Conservation (phyloP, 2,329 filamentous ascomycete genomes). For the Penicillium sp. region DNA sequence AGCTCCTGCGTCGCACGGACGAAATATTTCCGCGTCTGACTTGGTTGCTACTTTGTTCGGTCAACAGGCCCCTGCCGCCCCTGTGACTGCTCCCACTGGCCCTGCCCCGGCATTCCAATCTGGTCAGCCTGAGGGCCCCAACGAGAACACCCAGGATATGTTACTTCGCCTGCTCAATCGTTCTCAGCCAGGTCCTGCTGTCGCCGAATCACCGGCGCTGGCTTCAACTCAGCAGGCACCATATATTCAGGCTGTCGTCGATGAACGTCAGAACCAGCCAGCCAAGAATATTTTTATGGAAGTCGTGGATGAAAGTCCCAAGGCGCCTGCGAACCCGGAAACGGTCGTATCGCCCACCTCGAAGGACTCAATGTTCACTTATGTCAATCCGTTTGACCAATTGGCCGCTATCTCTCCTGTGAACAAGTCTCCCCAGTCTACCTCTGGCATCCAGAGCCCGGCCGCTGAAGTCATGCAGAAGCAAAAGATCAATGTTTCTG, state of each 20-base stretch:
- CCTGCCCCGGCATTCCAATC: conserved; percentile 23
- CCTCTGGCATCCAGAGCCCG: conserved; percentile 44
- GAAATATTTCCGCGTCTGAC: conserved; percentile 56
- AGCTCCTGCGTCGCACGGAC: conserved; percentile 31
- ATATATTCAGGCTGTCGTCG: conserved; percentile 24
- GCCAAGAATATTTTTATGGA: conserved; percentile 13
- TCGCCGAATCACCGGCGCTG: conserved; percentile 40
- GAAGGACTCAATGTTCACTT: conserved; percentile 60
- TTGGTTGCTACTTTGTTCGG: conserved; percentile 57
- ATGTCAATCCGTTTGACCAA: conserved; percentile 71
- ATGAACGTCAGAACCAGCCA: conserved; percentile 16
- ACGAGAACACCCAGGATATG: conserved; percentile 75
- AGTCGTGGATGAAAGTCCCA: conserved; percentile 18
- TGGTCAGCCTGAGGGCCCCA: conserved; percentile 26
- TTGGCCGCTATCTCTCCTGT: conserved; percentile 66
- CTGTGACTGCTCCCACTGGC: conserved; percentile 31
- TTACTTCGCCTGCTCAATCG: conserved; percentile 82
- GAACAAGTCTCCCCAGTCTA: conserved; percentile 54
- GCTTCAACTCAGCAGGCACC: conserved; percentile 36
- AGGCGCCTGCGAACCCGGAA: conserved; percentile 32
- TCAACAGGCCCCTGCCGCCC: conserved; percentile 39
- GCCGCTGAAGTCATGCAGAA: conserved; percentile 32
- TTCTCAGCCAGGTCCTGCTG: conserved; percentile 50
- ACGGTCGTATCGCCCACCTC: conserved; percentile 39
- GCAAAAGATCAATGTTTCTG: conserved; percentile 25